Evolutionary conservation across 805 yeast species (phyloP).

Genomic region (Metschnikowia noctiluminum): DNA sequence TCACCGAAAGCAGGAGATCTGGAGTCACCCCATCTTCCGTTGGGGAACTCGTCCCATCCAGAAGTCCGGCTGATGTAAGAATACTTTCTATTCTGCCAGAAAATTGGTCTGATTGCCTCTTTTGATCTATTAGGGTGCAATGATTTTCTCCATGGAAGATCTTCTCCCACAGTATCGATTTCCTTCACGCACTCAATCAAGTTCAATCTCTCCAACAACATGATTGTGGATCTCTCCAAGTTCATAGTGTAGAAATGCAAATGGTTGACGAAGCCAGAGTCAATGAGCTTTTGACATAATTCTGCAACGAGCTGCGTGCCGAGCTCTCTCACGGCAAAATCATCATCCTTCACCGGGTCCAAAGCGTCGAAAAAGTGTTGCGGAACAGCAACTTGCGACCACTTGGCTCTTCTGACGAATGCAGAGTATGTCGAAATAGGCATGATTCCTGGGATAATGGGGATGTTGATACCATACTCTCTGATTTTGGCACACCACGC

Average conservation of each 20-base stretch:
- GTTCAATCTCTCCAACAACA: conserved; percentile 76
- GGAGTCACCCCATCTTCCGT: conserved; percentile 98
- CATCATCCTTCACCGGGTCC: conserved; percentile 87
- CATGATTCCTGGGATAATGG: conserved; percentile 97
- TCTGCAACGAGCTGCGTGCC: conserved; percentile 82
- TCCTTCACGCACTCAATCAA: conserved; percentile 46
- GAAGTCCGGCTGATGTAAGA: conserved; percentile 86
- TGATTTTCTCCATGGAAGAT: conserved; percentile 88
- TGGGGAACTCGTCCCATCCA: conserved; percentile 97
- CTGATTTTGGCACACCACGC: conserved; percentile 75
- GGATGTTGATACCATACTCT: conserved; percentile 70
- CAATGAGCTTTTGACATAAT: conserved; percentile 72
- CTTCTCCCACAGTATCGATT: conserved; percentile 38
- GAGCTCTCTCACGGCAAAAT: conserved; percentile 75
- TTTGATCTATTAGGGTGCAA: conserved; percentile 73
- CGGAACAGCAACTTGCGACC: conserved; percentile 89
- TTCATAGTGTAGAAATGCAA: conserved; percentile 98
- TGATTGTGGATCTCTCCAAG: conserved; percentile 83
- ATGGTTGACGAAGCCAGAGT: conserved; percentile 74
- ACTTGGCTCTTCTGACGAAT: conserved; percentile 86
- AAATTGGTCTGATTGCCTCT: conserved; percentile 88
- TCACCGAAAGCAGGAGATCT: conserved; percentile 97
- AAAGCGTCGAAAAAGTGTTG: conserved; percentile 62
- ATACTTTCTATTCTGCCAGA: conserved; percentile 92
- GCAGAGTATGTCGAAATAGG: conserved; percentile 95